These are phyloP conservation scores for Eurotiales sp. DNA, from an alignment of 2,329 filamentous ascomycete genomes.

Conservation along the genomic window DNA sequence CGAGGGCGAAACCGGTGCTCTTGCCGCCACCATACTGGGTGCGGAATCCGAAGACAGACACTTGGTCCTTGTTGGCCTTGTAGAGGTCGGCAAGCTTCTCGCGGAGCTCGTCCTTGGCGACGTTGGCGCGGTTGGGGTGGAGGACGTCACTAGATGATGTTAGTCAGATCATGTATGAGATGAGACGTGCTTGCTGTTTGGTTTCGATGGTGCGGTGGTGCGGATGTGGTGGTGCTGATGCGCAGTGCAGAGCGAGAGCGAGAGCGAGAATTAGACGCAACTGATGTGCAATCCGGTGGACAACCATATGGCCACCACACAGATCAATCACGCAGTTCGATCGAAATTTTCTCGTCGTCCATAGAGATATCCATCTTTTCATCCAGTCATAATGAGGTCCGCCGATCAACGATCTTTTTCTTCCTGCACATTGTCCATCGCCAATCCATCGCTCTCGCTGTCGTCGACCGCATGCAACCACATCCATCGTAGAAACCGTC, in stretches of 20 bases:
- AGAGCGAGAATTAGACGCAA: too few relatives aligned
- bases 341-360: too few relatives aligned
- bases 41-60: constrained; percentile 96
- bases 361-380: too few relatives aligned
- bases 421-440: neutral
- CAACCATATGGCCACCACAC: too few relatives aligned
- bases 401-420: too few relatives aligned
- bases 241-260: neutral
- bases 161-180: too few relatives aligned
- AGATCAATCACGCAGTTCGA: too few relatives aligned
- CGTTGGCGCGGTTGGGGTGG: constrained; percentile 96
- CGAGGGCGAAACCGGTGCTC: constrained; percentile 96
- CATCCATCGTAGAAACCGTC: too few relatives aligned
- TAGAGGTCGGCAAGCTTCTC: constrained; percentile 91
- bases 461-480: too few relatives aligned
- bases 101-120: constrained; percentile 98
- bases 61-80: constrained; percentile 97
- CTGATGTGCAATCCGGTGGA: too few relatives aligned
- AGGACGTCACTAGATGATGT: constrained; percentile 87
- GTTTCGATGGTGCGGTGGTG: neutral
- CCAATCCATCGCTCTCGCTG: neutral
- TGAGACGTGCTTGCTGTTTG: neutral
- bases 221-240: neutral
- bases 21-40: constrained; percentile 99
- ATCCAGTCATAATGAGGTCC: too few relatives aligned